phyloP scores from a whole-genome alignment of 1,139 yeast species.

The Yamadazyma trypodendri region DNA sequence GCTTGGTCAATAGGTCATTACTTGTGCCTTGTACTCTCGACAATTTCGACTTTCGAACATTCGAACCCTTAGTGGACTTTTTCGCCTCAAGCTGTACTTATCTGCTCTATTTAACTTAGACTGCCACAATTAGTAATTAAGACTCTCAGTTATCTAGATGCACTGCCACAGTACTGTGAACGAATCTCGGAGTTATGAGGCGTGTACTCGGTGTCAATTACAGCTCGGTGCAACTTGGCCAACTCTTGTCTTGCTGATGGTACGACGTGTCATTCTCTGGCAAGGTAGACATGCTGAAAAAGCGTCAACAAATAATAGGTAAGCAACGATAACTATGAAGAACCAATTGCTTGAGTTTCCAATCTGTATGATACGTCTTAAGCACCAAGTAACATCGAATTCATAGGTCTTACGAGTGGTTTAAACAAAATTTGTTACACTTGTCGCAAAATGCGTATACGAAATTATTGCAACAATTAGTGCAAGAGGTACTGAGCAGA shows the following conservation, averaged over 20 bases:
- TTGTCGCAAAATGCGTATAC: background rate
- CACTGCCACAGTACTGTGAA: conserved; percentile 42
- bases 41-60: conserved; percentile 16
- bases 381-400: too few relatives aligned
- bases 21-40: conserved; percentile 13
- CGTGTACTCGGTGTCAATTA: conserved; percentile 34
- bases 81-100: conserved; percentile 22
- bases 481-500: too few relatives aligned
- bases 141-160: conserved; percentile 37
- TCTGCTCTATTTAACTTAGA: conserved; percentile 28
- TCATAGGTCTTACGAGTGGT: too few relatives aligned
- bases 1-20: conserved; percentile 8
- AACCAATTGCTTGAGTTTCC: too few relatives aligned
- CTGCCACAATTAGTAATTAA: conserved; percentile 39
- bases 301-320: too few relatives aligned
- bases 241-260: conserved; percentile 36
- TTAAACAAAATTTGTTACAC: background rate
- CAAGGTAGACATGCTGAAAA: conserved; percentile 17
- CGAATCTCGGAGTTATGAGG: conserved; percentile 24
- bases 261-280: conserved; percentile 40
- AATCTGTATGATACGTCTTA: too few relatives aligned
- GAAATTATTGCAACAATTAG: background rate
- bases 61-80: conserved; percentile 6
- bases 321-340: too few relatives aligned
- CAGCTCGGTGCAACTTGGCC: conserved; percentile 28